Percentiles rank a stretch among this genome's conserved stretches.
Evolutionary conservation across 2,329 filamentous ascomycete species (phyloP).

Genomic region (Arthrocladium fulminans): DNA sequence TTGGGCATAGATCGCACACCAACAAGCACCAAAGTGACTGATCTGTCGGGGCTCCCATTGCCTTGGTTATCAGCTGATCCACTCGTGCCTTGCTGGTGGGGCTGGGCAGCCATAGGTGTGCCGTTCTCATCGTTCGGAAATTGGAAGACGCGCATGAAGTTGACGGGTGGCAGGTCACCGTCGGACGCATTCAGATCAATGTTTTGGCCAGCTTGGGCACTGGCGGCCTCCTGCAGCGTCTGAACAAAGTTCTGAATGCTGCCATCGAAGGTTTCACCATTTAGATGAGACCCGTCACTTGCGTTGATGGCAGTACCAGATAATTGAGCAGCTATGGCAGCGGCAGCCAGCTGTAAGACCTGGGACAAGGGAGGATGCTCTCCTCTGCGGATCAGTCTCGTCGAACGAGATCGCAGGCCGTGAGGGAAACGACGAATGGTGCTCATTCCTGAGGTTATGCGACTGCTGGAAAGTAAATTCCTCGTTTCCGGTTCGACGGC

Average conservation of each 20-base stretch:
- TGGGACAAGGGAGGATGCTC: conserved; percentile 56
- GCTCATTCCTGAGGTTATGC: conserved; percentile 26
- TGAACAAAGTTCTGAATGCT: conserved; percentile 56
- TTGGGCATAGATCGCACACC: conserved; percentile 57
- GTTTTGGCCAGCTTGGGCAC: conserved; percentile 42
- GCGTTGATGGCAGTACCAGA: conserved; percentile 52
- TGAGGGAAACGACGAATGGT: conserved; percentile 33
- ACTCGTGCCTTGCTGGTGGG: conserved; percentile 26
- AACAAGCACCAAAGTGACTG: conserved; percentile 61
- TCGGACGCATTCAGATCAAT: conserved; percentile 31
- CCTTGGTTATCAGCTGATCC: conserved; percentile 34
- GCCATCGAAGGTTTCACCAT: conserved; percentile 50
- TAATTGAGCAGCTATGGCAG: conserved; percentile 55
- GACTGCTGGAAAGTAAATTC: conserved; percentile 25
- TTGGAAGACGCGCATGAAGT: conserved; percentile 61
- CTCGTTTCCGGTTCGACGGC: conserved; percentile 32
- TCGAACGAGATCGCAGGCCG: conserved; percentile 44
- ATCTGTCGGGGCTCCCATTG: conserved; percentile 44
- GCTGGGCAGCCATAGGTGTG: conserved; percentile 22
- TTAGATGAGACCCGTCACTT: conserved; percentile 47
- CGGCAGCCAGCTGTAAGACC: conserved; percentile 54
- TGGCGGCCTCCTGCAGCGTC: conserved; percentile 54
- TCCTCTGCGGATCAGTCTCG: conserved; percentile 45
- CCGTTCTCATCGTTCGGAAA: conserved; percentile 48
- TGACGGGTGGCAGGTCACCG: conserved; percentile 47